These are phyloP conservation scores for Colletotrichum shisoi DNA, from an alignment of 2,329 filamentous ascomycete genomes.

Conservation along the genomic window DNA sequence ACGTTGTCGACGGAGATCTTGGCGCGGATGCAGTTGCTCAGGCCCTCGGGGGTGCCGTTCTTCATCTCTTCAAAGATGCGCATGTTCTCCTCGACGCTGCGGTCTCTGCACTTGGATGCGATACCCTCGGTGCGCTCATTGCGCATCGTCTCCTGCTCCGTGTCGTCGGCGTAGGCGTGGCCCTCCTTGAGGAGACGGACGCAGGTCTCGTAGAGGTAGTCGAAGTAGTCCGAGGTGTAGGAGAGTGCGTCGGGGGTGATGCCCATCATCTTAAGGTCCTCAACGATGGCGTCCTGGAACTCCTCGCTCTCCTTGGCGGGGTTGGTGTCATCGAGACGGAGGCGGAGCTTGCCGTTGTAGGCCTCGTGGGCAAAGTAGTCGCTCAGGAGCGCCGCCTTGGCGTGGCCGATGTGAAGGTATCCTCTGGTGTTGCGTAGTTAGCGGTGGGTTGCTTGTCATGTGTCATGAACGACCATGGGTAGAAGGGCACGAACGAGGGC, in stretches of 20 bases:
- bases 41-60: constrained; percentile 77
- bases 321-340: constrained; percentile 97
- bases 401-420: constrained; percentile 91
- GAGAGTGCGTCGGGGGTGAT: constrained; percentile 87
- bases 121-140: constrained; percentile 84
- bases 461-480: neutral
- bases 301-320: constrained; percentile 97
- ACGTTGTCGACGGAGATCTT: constrained; percentile 91
- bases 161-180: constrained; percentile 93
- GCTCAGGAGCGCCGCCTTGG: constrained; percentile 90
- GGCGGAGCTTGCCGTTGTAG: constrained; percentile 87
- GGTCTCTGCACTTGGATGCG: constrained; percentile 80
- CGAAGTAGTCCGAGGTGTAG: constrained; percentile 95
- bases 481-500: constrained; percentile 68
- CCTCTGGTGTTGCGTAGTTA: constrained; percentile 22
- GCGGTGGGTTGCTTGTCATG: neutral
- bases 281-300: constrained; percentile 90
- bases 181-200: constrained; percentile 85
- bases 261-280: constrained; percentile 90
- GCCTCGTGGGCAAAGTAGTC: constrained; percentile 96
- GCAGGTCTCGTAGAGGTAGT: constrained; percentile 86
- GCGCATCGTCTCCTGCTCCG: constrained; percentile 86
- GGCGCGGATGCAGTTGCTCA: constrained; percentile 89
- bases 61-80: constrained; percentile 94
- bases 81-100: constrained; percentile 81